Conservation (phyloP, 257 asterid genomes). For the Ehretia macrophylla region DNA sequence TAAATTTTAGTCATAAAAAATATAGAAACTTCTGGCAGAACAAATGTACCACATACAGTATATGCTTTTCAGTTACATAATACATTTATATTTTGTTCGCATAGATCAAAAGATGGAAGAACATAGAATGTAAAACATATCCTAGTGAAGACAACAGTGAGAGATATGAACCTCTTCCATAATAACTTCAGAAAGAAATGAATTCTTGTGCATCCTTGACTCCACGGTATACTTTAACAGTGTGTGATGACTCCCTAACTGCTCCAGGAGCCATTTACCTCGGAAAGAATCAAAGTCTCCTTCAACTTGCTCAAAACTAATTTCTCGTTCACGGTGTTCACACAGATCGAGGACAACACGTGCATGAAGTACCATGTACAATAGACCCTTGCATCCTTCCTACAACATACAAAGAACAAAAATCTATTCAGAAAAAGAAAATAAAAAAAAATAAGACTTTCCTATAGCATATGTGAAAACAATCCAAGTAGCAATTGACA, state of each 20-base stretch:
- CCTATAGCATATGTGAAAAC: neutral
- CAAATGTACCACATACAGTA: too few relatives aligned
- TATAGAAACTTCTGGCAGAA: too few relatives aligned
- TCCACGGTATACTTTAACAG: conserved; percentile 81
- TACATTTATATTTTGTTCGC: too few relatives aligned
- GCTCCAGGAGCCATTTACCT: conserved; percentile 93
- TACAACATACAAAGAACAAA: conserved; percentile 28
- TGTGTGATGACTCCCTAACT: conserved; percentile 86
- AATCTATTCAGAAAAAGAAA: conserved; percentile 1
- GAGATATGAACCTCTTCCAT: conserved; percentile 81
- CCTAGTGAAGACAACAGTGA: conserved; percentile 1
- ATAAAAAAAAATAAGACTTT: neutral
- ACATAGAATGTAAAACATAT: neutral
- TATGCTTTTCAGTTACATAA: too few relatives aligned
- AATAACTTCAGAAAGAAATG: conserved; percentile 91
- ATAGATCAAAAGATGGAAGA: neutral
- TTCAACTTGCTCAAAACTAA: conserved; percentile 86
- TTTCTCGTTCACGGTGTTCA: conserved; percentile 77
- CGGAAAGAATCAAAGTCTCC: conserved; percentile 85
- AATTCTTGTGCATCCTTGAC: conserved; percentile 88
- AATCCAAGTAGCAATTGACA: neutral
- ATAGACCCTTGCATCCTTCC: conserved; percentile 98
- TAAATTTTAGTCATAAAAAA: too few relatives aligned
- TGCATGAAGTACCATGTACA: conserved; percentile 96
- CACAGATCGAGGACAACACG: conserved; percentile 82